Evolutionary conservation across 2,329 filamentous ascomycete genomes (phyloP).

Genomic region (Diaporthe citri): DNA sequence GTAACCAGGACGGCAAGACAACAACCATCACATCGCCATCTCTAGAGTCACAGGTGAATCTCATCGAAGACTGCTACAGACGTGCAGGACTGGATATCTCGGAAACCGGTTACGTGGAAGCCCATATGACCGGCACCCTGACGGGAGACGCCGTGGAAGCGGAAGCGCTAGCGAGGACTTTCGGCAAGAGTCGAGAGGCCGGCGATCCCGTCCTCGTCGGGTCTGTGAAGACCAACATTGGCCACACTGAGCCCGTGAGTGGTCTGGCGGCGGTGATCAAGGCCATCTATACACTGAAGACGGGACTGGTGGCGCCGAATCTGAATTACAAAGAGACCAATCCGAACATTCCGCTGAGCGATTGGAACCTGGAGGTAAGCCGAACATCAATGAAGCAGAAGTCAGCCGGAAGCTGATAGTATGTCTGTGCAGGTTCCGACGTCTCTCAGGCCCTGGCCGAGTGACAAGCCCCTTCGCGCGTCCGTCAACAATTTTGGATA

Average conservation of each 20-base stretch:
- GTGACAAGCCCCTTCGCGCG: conserved; percentile 41
- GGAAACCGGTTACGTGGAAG: conserved; percentile 53
- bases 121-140: conserved; percentile 52
- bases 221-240: conserved; percentile 48
- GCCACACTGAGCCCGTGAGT: conserved; percentile 48
- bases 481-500: conserved; percentile 51
- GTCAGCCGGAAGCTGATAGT: too few relatives aligned
- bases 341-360: conserved; percentile 46
- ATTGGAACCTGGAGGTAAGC: conserved; percentile 45
- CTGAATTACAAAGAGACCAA: conserved; percentile 44
- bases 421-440: conserved; percentile 35
- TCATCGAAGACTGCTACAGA: conserved; percentile 52
- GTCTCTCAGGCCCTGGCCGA: conserved; percentile 32
- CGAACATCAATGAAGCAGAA: neutral
- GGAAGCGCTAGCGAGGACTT: conserved; percentile 50
- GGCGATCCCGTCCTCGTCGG: conserved; percentile 44
- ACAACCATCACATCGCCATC: conserved; percentile 53
- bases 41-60: conserved; percentile 48
- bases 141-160: conserved; percentile 57
- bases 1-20: conserved; percentile 61
- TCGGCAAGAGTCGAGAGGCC: conserved; percentile 42
- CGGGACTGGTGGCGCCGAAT: conserved; percentile 45
- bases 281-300: conserved; percentile 43
- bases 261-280: conserved; percentile 49
- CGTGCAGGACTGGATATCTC: conserved; percentile 47